A percentile compares a stretch with the other conserved stretches of the same genome.
Evolutionary conservation across 2,329 filamentous ascomycete species (phyloP).

Genomic region (Fusarium tanahbumbuense): DNA sequence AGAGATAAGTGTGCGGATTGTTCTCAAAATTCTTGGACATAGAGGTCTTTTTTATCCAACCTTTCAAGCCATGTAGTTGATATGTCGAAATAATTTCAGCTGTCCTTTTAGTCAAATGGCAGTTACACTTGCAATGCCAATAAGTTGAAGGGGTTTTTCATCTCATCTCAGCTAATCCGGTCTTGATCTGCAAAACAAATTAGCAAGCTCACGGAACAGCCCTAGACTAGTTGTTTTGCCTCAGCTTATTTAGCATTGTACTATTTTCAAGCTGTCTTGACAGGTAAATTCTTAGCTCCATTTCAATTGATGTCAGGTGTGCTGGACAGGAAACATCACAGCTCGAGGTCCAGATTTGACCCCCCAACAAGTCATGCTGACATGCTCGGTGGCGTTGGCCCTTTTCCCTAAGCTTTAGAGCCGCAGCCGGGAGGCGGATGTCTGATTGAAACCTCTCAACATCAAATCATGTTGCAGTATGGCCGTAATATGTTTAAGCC

Average conservation of each 20-base stretch:
- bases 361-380: constrained; percentile 34
- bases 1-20: neutral
- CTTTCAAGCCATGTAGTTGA: neutral
- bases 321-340: constrained; percentile 12
- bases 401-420: constrained; percentile 26
- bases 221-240: constrained; percentile 2
- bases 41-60: neutral
- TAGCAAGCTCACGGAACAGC: constrained; percentile 1
- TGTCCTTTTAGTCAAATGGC: neutral
- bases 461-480: constrained; percentile 14
- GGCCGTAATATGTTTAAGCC: constrained; percentile 17
- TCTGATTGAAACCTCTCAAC: constrained; percentile 15
- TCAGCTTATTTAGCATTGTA: neutral
- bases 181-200: neutral
- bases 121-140: neutral
- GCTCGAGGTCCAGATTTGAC: constrained; percentile 3
- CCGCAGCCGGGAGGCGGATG: constrained; percentile 31
- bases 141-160: neutral
- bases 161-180: neutral
- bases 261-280: neutral
- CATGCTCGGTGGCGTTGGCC: constrained; percentile 38
- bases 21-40: too few species aligned
- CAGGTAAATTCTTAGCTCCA: constrained; percentile 5
- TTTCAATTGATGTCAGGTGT: constrained; percentile 27
- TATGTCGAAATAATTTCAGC: neutral